Evolutionary conservation across 257 asterid species (phyloP).

Genomic region (Primulina huaijiensis): DNA sequence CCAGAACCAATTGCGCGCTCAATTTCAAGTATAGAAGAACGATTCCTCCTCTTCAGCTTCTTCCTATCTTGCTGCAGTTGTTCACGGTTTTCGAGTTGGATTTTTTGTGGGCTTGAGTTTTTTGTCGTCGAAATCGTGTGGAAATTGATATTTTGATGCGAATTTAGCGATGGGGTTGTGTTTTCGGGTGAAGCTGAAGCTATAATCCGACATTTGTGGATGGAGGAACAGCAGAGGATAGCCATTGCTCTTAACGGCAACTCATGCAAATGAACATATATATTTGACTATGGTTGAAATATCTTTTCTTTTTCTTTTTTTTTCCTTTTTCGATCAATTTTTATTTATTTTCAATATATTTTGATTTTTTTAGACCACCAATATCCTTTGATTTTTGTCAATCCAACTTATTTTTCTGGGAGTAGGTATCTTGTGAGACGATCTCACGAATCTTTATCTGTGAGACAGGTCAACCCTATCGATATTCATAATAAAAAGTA

Average conservation of each 20-base stretch:
- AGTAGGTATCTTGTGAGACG: too few relatives aligned
- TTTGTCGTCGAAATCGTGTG: constrained; percentile 24
- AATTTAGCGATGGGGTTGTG: constrained; percentile 29
- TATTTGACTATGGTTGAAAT: too few relatives aligned
- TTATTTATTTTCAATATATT: too few relatives aligned
- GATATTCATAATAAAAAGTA: too few relatives aligned
- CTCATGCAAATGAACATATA: not conserved
- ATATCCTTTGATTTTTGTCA: too few relatives aligned
- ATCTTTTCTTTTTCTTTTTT: too few relatives aligned
- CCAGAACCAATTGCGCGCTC: constrained; percentile 87
- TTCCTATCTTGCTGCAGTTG: constrained; percentile 16
- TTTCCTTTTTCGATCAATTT: too few relatives aligned
- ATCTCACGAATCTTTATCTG: too few relatives aligned
- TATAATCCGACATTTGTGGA: constrained; percentile 31
- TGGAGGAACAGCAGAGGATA: constrained; percentile 43
- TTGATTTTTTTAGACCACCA: too few relatives aligned
- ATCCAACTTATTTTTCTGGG: too few relatives aligned
- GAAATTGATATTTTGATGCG: constrained; percentile 25
- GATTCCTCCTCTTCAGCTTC: constrained; percentile 30
- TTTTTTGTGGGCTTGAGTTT: not conserved
- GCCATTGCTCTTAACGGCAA: constrained; percentile 22
- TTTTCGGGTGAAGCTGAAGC: constrained; percentile 41
- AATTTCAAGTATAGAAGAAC: constrained; percentile 59
- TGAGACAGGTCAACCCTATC: too few relatives aligned
- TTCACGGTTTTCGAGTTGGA: constrained; percentile 2